Evolutionary conservation across 2,329 filamentous ascomycete genomes (phyloP), one percentile per base, ranked within the genome.

Genomic region (Fusarium solani-melongenae): DNA sequence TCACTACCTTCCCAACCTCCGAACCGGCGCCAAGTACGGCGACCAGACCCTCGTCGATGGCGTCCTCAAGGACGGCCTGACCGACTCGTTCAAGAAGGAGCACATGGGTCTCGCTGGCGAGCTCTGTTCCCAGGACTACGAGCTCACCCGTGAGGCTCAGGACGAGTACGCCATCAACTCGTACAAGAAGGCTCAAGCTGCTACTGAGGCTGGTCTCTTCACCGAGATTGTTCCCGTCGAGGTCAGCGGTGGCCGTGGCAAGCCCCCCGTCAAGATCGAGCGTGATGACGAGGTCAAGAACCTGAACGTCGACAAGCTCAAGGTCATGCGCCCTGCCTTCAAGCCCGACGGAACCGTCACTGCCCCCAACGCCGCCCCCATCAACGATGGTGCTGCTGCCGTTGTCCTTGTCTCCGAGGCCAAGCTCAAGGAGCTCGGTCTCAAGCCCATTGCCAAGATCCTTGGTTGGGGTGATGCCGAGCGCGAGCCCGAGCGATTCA

Each of bases 221-320:
- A 88, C 89, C 69, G 96, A 99, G 87, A 99, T 99, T 79, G 91
- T 92, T 36, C 95, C 96, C 64, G 88, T 98, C 79, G 93, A 97
- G 84, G 92, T 99, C 75, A 91, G 92, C 65, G 95, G 94, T 71
- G 93, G 93, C 79, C 92, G 96, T 77, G 95, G 95, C 81, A 99
- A 98, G 91, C 95, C 96, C 72, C 87, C 91, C 67, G 87, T 95
- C 76, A 90, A 89, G 72, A 88, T 99, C 66, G 92, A 94, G 79
- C 91, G 92, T 78, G 96, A 99, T 81, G 96, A 99, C 77, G 96
- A 98, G 87, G 93, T 95, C 79, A 97, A 97, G 89, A 98, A 98
- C 86, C 90, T 96, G 72, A 95, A 96, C 85, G 86, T 90, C 70
- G 93, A 93, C 74, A 96, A 96, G 87, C 91, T 97, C 75, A 93